Conservation (phyloP, 176 grass and related monocot species). For the Thinopyrum elongatum region DNA sequence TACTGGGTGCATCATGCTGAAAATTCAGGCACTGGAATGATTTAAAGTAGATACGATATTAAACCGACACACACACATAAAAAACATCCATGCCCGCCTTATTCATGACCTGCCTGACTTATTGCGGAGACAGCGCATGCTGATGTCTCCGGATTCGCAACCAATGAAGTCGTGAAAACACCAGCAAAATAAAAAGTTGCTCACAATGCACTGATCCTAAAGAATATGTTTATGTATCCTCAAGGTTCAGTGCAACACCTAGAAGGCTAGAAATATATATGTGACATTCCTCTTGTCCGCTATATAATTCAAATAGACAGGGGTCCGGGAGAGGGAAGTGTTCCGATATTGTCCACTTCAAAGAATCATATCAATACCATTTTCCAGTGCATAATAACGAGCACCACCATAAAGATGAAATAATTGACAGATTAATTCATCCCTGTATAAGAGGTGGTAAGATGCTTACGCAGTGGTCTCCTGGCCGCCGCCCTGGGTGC, state of each 20-base stretch:
- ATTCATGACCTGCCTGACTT: no score
- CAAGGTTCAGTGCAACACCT: constrained; percentile 2
- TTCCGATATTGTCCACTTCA: not conserved
- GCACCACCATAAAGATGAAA: no score
- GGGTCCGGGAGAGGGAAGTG: not conserved
- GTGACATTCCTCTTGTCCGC: not conserved
- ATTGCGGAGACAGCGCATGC: no score
- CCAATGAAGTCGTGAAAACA: not conserved
- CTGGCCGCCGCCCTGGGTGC: constrained; percentile 83
- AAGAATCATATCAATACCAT: no score
- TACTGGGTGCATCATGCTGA: not conserved
- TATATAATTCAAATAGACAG: not conserved
- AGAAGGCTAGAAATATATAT: not conserved
- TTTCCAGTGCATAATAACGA: no score
- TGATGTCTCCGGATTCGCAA: not conserved
- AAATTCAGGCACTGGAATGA: not conserved
- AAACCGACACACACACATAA: not conserved
- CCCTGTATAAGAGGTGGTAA: not conserved
- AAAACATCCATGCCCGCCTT: no score
- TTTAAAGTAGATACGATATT: not conserved
- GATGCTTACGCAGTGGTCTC: constrained; percentile 82
- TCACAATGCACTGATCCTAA: not conserved
- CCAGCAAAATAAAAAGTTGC: not conserved
- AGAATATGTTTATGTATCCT: not conserved
- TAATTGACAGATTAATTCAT: no score